phyloP scores from a whole-genome alignment of 257 asterid genomes.

The Cinchona pubescens region DNA sequence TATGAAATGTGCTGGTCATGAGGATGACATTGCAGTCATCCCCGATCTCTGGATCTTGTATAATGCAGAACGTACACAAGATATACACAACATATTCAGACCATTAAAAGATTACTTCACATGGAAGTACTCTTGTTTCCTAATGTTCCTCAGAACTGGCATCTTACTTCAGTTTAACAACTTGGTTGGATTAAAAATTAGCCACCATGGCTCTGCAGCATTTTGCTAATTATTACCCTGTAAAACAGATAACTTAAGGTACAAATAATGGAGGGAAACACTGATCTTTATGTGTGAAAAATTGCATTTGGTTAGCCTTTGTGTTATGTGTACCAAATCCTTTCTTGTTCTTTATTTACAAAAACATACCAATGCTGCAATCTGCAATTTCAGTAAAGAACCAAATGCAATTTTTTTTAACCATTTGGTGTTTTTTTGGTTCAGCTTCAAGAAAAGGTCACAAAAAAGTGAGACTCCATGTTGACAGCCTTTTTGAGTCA shows the following conservation, averaged over 20 bases:
- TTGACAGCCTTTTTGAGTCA: constrained; percentile 55
- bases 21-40: neutral
- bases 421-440: constrained; percentile 16
- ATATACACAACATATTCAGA: neutral
- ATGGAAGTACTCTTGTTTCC: neutral
- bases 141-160: neutral
- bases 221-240: neutral
- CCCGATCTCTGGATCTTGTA: neutral
- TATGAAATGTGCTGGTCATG: neutral
- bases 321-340: neutral
- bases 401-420: neutral
- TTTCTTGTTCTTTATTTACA: neutral
- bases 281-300: neutral
- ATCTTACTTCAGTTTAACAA: neutral
- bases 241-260: neutral
- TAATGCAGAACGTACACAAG: neutral
- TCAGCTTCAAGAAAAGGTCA: constrained; percentile 67
- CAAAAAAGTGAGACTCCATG: constrained; percentile 51
- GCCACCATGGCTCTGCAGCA: neutral
- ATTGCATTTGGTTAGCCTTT: too few relatives aligned
- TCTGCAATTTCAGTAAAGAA: neutral
- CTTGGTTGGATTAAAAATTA: neutral
- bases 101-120: neutral
- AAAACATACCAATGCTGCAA: neutral
- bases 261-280: neutral